These are phyloP conservation scores for Elsinoe arachidis DNA, from an alignment of 2,329 filamentous ascomycete genomes.

Conservation along the genomic window DNA sequence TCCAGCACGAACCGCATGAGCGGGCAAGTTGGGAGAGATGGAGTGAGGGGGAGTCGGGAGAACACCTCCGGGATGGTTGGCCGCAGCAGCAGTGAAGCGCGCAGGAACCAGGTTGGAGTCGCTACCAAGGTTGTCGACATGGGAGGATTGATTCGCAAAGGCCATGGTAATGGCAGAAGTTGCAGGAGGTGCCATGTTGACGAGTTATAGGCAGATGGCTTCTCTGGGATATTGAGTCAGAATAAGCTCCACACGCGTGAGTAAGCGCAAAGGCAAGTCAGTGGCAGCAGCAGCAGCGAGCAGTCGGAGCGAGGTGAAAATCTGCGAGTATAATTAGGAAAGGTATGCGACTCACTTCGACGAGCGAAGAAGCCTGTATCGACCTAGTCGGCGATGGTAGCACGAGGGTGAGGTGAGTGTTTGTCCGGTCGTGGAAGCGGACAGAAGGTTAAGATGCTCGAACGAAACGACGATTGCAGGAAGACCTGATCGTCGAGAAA, in stretches of 20 bases:
- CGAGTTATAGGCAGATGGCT: slow-evolving; percentile 23
- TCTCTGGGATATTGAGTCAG: slow-evolving; percentile 23
- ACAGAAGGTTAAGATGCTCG: slow-evolving; percentile 3
- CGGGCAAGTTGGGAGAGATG: slow-evolving; percentile 78
- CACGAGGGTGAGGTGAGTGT: not conserved
- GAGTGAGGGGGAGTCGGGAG: slow-evolving; percentile 92
- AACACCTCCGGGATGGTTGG: slow-evolving; percentile 32
- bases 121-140: slow-evolving; percentile 21
- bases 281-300: not conserved
- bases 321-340: not conserved
- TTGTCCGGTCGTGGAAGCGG: slow-evolving; percentile 12
- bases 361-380: slow-evolving; percentile 14
- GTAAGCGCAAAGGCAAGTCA: not conserved
- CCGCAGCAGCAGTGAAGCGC: slow-evolving; percentile 20
- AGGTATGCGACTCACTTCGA: slow-evolving; percentile 27
- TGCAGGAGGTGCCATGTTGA: slow-evolving; percentile 26
- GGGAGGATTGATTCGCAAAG: slow-evolving; percentile 25
- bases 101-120: slow-evolving; percentile 17
- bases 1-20: slow-evolving; percentile 62
- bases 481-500: not conserved
- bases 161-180: slow-evolving; percentile 26
- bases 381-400: slow-evolving; percentile 1
- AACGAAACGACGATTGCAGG: slow-evolving; percentile 4
- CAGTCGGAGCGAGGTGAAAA: not conserved
- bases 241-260: slow-evolving; percentile 10